Conservation (phyloP, 2,329 filamentous ascomycete species). For the Pseudogymnoascus sp. region DNA sequence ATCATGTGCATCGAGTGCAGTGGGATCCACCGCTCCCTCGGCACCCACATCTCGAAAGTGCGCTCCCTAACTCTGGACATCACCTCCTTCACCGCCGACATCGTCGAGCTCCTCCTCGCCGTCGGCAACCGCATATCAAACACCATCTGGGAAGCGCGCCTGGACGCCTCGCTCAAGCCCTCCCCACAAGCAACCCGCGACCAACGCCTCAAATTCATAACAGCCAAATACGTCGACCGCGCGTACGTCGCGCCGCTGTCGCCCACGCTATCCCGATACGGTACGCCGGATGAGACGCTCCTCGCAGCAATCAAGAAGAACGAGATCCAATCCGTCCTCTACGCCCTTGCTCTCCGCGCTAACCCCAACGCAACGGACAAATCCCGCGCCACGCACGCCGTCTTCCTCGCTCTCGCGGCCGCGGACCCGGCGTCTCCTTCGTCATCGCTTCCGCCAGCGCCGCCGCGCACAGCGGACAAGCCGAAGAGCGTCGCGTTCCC, state of each 20-base stretch:
- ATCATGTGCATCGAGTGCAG: constrained; percentile 97
- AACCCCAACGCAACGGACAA: constrained; percentile 82
- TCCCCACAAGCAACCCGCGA: constrained; percentile 71
- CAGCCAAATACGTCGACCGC: constrained; percentile 82
- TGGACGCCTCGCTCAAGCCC: constrained; percentile 69
- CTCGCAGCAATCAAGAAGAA: constrained; percentile 92
- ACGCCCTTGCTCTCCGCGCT: constrained; percentile 75
- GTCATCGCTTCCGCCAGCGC: constrained; percentile 33
- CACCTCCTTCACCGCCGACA: constrained; percentile 91
- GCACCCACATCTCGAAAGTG: constrained; percentile 96
- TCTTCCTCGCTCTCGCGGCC: constrained; percentile 85
- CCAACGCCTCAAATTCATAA: constrained; percentile 90
- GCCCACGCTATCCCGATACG: constrained; percentile 63
- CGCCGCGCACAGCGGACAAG: constrained; percentile 32
- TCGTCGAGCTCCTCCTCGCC: constrained; percentile 83
- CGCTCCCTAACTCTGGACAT: constrained; percentile 92
- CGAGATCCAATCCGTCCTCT: constrained; percentile 86
- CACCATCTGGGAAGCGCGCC: constrained; percentile 86
- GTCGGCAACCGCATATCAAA: constrained; percentile 94
- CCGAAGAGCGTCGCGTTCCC: constrained; percentile 63
- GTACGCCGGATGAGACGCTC: constrained; percentile 76
- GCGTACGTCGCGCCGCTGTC: constrained; percentile 74
- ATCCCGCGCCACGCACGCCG: constrained; percentile 76
- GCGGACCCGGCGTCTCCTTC: constrained; percentile 77
- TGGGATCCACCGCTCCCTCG: constrained; percentile 90